Evolutionary conservation across 1,284 basidiomycete species (phyloP), one percentile per base, ranked within the genome.

Genomic region (Fomitiporia mediterranea): DNA sequence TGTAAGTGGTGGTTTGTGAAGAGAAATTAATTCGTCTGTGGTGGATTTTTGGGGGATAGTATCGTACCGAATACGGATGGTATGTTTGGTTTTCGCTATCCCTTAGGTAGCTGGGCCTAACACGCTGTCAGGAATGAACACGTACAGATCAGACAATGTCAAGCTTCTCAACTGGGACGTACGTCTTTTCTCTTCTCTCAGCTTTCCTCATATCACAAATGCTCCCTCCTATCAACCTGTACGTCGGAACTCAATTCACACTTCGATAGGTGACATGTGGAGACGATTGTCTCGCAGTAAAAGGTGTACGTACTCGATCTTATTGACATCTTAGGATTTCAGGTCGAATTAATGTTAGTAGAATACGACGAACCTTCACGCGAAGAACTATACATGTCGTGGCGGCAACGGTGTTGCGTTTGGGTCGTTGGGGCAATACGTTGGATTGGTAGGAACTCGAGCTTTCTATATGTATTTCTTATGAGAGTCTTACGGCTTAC

Each of bases 11-110:
- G 2, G 4, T 5, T 11, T 11, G 13, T 51, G 35, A 49, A 13
- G 48, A 34, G 9, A 60, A 37, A 35, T 46, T 38, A n/a, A 44
- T 40, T 32, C 15, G 35, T 19, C 37, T 34, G 39, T 27, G 53
- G 43, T 23, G 30, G 21, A 39, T 25, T 25, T 19, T n/a, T 17
- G 17, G 21, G n/a, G 23, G 21, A 21, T 50, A 82, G 80, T 63
- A 76, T 82, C 60, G 80, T 85, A 0, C 82, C 79, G 51, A 86
- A 86, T 65, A 86, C 82, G 3, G 82, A 84, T 68, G 81, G 82
- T 77, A 39, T 48, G 65, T 53, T 21, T n/a, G n/a, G n/a, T n/a
- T n/a, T n/a, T n/a, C n/a, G n/a, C n/a, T n/a, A n/a, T n/a, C n/a
- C n/a, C n/a, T n/a, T n/a, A n/a, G n/a, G n/a, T n/a, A n/a, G n/a